Evolutionary conservation across 768 basidiomycete species (phyloP).

Genomic region (Agaricus blazei): DNA sequence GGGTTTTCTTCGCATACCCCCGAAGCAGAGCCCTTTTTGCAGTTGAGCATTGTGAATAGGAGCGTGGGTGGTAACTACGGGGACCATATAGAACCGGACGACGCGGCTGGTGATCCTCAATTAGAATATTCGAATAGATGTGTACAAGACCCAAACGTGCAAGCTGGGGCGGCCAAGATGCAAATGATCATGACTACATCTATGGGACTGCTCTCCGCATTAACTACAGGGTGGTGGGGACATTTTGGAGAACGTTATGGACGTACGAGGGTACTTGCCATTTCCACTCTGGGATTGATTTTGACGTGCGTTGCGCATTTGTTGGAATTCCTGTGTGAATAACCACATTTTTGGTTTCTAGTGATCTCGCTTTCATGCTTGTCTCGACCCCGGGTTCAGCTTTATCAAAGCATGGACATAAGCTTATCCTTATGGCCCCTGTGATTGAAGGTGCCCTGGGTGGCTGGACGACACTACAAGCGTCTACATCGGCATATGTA

Average conservation of each 20-base stretch:
- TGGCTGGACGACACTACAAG: slow-evolving; percentile 74
- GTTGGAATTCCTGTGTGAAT: neutral
- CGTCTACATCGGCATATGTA: slow-evolving; percentile 76
- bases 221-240: slow-evolving; percentile 91
- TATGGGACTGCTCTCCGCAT: slow-evolving; percentile 75
- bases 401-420: slow-evolving; percentile 64
- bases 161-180: slow-evolving; percentile 63
- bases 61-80: slow-evolving; percentile 16
- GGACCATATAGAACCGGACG: slow-evolving; percentile 28
- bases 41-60: neutral
- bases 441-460: slow-evolving; percentile 80
- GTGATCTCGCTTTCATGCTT: slow-evolving; percentile 81
- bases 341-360: slow-evolving; percentile 19
- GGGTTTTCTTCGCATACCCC: slow-evolving; percentile 11
- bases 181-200: slow-evolving; percentile 74
- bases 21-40: slow-evolving; percentile 9
- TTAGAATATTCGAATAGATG: slow-evolving; percentile 27
- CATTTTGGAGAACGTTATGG: slow-evolving; percentile 76
- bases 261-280: slow-evolving; percentile 70
- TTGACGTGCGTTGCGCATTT: slow-evolving; percentile 26
- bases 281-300: slow-evolving; percentile 57
- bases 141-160: slow-evolving; percentile 50
- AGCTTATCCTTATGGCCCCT: slow-evolving; percentile 74
- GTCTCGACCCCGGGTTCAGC: slow-evolving; percentile 66
- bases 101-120: slow-evolving; percentile 8